Evolutionary conservation across 2,329 filamentous ascomycete species (phyloP).

Genomic region (Hymenoscyphus fraxineus): DNA sequence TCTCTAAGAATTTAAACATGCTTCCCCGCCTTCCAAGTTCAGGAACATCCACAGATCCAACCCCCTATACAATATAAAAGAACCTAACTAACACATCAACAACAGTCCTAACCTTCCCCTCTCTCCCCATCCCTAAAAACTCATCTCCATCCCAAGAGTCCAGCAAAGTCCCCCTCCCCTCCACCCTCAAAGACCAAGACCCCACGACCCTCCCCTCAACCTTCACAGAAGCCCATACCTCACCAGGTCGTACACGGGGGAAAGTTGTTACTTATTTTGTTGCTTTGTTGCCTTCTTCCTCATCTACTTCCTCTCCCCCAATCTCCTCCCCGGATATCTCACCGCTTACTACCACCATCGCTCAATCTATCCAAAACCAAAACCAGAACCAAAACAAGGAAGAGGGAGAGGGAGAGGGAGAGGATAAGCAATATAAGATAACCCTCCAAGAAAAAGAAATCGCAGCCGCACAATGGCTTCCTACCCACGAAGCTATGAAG

Average conservation of each 20-base stretch:
- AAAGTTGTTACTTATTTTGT: conserved; percentile 22
- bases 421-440: conserved; percentile 12
- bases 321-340: not conserved
- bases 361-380: too few species aligned
- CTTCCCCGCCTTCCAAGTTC: too few species aligned
- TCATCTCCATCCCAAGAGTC: not conserved
- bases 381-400: too few species aligned
- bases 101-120: conserved; percentile 2
- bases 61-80: too few species aligned
- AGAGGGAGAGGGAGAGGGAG: too few species aligned
- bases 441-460: conserved; percentile 23
- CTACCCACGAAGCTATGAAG: conserved; percentile 17
- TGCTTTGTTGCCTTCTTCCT: not conserved
- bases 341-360: not conserved
- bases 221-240: conserved; percentile 15
- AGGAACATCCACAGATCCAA: too few species aligned
- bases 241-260: conserved; percentile 13
- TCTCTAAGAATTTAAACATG: too few species aligned
- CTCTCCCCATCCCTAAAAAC: not conserved
- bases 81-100: too few species aligned
- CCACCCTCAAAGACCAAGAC: not conserved
- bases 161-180: not conserved
- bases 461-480: conserved; percentile 19
- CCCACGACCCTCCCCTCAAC: not conserved
- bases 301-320: not conserved